Percentiles rank a stretch among this genome's conserved stretches.
Evolutionary conservation across 1,284 basidiomycete genomes (phyloP).

Genomic region (Thecaphora thlaspeos): DNA sequence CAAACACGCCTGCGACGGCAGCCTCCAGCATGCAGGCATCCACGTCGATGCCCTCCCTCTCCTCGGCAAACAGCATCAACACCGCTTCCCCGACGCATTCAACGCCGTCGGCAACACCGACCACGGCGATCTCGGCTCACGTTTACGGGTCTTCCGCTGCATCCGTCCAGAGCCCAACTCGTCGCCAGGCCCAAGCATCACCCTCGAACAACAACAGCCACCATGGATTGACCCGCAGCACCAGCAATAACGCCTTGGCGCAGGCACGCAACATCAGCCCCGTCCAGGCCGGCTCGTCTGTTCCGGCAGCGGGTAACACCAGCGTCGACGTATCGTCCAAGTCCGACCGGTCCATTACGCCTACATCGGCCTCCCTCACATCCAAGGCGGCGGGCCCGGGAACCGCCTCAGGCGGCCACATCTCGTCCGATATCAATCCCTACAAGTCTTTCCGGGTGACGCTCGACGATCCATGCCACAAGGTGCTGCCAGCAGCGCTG

Average conservation of each 20-base stretch:
- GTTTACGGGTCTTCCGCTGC: neutral
- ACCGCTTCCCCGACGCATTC: conserved; percentile 30
- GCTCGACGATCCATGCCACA: conserved; percentile 95
- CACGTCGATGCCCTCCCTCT: conserved; percentile 4
- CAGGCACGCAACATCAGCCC: neutral
- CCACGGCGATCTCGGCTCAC: neutral
- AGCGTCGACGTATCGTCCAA: neutral
- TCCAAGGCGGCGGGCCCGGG: too few relatives aligned
- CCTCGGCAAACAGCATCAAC: conserved; percentile 5
- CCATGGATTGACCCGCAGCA: neutral
- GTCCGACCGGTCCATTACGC: neutral
- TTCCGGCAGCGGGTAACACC: neutral
- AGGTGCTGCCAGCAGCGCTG: conserved; percentile 91
- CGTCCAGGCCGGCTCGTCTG: neutral
- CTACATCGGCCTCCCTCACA: neutral
- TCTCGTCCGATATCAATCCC: conserved; percentile 38
- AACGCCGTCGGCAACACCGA: conserved; percentile 18
- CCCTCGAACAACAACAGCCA: neutral
- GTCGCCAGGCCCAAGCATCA: neutral
- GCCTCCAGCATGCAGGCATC: conserved; percentile 10
- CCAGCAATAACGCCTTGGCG: neutral
- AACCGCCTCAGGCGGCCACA: too few relatives aligned
- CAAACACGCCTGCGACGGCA: conserved; percentile 23
- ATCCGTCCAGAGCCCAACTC: neutral
- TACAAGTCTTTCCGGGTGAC: conserved; percentile 62